phyloP scores from a whole-genome alignment of 495 filamentous ascomycete species.

The Annulohypoxylon nitens region DNA sequence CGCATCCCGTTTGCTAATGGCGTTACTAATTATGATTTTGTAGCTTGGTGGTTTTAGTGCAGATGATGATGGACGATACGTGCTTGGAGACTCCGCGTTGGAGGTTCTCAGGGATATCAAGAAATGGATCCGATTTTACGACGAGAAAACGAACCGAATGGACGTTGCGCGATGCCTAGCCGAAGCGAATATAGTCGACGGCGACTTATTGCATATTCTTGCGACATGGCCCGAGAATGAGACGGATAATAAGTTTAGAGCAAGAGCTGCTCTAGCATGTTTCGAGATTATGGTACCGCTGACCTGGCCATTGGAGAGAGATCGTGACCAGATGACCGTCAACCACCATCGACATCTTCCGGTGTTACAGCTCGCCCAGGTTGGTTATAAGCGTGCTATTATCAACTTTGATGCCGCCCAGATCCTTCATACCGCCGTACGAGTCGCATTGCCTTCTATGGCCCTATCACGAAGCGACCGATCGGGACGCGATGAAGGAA shows the following conservation, averaged over 20 bases:
- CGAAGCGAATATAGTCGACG: constrained; percentile 91
- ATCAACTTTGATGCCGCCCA: constrained; percentile 81
- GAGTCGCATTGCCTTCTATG: constrained; percentile 89
- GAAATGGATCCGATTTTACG: constrained; percentile 93
- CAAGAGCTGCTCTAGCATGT: constrained; percentile 79
- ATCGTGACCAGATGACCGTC: constrained; percentile 80
- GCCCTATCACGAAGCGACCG: constrained; percentile 81
- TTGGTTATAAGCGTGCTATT: constrained; percentile 88
- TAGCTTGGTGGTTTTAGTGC: constrained; percentile 90
- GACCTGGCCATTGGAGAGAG: constrained; percentile 92
- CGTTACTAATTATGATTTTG: constrained; percentile 37
- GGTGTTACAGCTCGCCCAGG: constrained; percentile 86
- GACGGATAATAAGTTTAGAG: constrained; percentile 79
- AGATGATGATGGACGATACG: constrained; percentile 80
- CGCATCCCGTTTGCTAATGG: constrained; percentile 17
- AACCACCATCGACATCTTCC: constrained; percentile 94
- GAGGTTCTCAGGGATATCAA: constrained; percentile 93
- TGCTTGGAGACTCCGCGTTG: constrained; percentile 92
- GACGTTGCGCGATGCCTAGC: constrained; percentile 94
- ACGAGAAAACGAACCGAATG: constrained; percentile 92
- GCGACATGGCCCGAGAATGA: constrained; percentile 80
- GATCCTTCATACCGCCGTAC: constrained; percentile 81
- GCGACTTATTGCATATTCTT: constrained; percentile 91
- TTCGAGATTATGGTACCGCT: constrained; percentile 93
- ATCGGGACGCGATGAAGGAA: constrained; percentile 84